phyloP scores from a whole-genome alignment of 441 rosid genomes.

The Arabidopsis lyrata region DNA sequence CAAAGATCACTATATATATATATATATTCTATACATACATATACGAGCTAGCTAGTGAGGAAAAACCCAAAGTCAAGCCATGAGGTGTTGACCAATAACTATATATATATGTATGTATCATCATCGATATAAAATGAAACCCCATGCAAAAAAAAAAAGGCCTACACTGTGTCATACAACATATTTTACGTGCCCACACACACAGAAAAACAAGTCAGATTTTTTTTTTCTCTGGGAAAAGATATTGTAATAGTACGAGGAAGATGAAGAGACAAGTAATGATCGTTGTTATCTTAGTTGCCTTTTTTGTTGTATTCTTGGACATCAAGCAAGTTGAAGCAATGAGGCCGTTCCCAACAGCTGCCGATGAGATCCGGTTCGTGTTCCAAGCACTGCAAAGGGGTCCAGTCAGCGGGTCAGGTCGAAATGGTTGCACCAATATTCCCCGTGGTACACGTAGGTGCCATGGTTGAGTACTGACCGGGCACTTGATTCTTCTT shows the following conservation, averaged over 20 bases:
- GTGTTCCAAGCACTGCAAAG: slow-evolving; percentile 36
- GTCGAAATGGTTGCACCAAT: slow-evolving; percentile 42
- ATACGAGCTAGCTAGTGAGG: slow-evolving; percentile 10
- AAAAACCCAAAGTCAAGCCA: slow-evolving; percentile 30
- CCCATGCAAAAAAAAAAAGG: slow-evolving; percentile 32
- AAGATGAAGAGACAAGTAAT: slow-evolving; percentile 34
- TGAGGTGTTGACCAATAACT: slow-evolving; percentile 11
- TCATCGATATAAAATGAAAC: not conserved
- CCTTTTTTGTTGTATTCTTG: slow-evolving; percentile 12
- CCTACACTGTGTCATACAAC: not conserved
- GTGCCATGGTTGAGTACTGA: slow-evolving; percentile 19
- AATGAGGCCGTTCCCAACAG: slow-evolving; percentile 31
- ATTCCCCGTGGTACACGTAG: slow-evolving; percentile 25
- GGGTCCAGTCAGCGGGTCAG: slow-evolving; percentile 27
- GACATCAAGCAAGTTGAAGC: slow-evolving; percentile 29
- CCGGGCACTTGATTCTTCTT: slow-evolving; percentile 6
- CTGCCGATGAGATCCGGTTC: slow-evolving; percentile 19
- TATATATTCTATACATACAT: not conserved
- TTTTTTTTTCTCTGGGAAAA: not conserved
- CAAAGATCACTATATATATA: slow-evolving; percentile 8
- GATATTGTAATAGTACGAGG: not conserved
- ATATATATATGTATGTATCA: slow-evolving; percentile 22
- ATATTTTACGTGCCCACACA: slow-evolving; percentile 7
- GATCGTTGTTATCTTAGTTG: slow-evolving; percentile 12
- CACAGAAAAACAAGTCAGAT: not conserved